Percentiles rank a stretch among this genome's conserved stretches.
Conservation (phyloP, 495 filamentous ascomycete species). For the Penicillium bovifimosum region DNA sequence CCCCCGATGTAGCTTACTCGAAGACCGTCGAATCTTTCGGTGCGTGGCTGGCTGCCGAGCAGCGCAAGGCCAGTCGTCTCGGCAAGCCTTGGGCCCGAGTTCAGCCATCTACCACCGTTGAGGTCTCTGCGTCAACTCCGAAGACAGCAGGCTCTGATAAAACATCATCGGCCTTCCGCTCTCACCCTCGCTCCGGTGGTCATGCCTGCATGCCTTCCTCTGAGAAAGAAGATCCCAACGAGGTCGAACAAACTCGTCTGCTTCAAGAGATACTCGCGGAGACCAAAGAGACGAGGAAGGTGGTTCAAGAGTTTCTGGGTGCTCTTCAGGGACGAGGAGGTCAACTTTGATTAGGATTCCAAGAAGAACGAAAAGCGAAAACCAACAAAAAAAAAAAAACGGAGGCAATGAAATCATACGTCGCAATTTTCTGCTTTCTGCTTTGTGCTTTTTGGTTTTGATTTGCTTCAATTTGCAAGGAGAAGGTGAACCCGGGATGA, state of each 20-base stretch:
- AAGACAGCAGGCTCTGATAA: too few relatives aligned
- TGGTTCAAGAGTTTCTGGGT: too few relatives aligned
- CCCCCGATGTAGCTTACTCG: neutral
- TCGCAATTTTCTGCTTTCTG: too few relatives aligned
- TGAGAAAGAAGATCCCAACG: neutral
- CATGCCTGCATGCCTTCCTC: neutral
- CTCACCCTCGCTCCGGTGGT: neutral
- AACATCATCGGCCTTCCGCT: neutral
- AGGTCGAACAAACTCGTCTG: neutral
- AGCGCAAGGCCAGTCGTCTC: neutral
- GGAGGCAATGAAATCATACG: too few relatives aligned
- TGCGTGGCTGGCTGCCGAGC: neutral
- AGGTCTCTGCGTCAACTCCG: too few relatives aligned
- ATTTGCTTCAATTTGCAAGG: too few relatives aligned
- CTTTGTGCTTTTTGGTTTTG: too few relatives aligned
- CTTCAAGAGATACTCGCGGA: neutral
- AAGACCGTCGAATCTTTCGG: neutral
- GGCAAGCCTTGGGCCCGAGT: neutral
- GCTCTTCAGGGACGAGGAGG: neutral
- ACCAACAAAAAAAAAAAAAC: too few relatives aligned
- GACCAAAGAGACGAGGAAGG: neutral
- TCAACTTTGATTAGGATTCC: too few relatives aligned
- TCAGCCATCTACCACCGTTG: too few relatives aligned
- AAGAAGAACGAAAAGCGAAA: too few relatives aligned
- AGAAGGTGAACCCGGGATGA: too few relatives aligned